Evolutionary conservation across 805 yeast species (phyloP).

Genomic region (Cephaloascus albidus): DNA sequence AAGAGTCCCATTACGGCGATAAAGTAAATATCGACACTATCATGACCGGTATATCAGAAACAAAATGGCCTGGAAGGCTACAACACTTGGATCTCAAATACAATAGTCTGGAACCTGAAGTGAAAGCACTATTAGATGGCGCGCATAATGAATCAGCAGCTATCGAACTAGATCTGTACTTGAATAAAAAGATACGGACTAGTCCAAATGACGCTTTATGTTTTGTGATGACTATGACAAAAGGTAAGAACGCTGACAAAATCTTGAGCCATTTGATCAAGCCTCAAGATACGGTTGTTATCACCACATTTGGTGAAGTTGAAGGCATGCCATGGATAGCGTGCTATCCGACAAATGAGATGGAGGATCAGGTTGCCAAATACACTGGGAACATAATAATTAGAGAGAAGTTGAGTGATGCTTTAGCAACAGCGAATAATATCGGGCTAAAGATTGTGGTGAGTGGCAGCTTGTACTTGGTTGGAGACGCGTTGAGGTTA

Average conservation of each 20-base stretch:
- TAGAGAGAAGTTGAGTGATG: slow-evolving; percentile 13
- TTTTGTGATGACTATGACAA: slow-evolving; percentile 68
- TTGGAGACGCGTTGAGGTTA: slow-evolving; percentile 48
- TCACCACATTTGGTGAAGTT: slow-evolving; percentile 58
- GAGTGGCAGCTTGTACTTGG: slow-evolving; percentile 66
- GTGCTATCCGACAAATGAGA: slow-evolving; percentile 26
- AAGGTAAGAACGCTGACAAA: slow-evolving; percentile 52
- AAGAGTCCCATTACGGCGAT: slow-evolving; percentile 10
- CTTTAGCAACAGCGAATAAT: slow-evolving; percentile 6
- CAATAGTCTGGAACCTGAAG: slow-evolving; percentile 9
- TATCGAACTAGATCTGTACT: slow-evolving; percentile 49
- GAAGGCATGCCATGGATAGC: slow-evolving; percentile 94
- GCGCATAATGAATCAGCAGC: slow-evolving; percentile 92
- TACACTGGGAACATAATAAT: slow-evolving; percentile 12
- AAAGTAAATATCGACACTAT: slow-evolving; percentile 25
- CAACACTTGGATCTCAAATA: slow-evolving; percentile 35
- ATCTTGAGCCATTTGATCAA: slow-evolving; percentile 42
- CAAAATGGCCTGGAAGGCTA: slow-evolving; percentile 84
- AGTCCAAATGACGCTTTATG: slow-evolving; percentile 30
- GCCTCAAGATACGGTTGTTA: slow-evolving; percentile 45
- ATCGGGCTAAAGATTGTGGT: slow-evolving; percentile 31
- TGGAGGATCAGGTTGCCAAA: slow-evolving; percentile 16
- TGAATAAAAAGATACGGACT: too few relatives aligned
- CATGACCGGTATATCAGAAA: slow-evolving; percentile 39
- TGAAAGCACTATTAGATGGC: slow-evolving; percentile 63